Conservation (phyloP, 78 protist genomes). For the Dictyostelium citrinum region DNA sequence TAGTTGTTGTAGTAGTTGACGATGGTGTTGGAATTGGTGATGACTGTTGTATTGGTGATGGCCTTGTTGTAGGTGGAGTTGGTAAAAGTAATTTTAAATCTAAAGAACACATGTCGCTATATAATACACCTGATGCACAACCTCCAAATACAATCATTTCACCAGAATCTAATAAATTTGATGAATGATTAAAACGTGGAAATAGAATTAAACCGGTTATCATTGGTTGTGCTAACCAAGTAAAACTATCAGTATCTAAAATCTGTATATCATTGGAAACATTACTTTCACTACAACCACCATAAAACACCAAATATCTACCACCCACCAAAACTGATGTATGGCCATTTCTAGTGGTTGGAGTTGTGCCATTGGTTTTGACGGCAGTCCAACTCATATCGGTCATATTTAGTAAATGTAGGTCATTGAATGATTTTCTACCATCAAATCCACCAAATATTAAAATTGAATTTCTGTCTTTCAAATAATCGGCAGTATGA, state of each 20-base stretch:
- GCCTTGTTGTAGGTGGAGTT: background rate
- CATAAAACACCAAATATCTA: constrained; percentile 33
- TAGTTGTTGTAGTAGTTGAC: background rate
- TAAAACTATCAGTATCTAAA: constrained; percentile 11
- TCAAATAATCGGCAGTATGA: constrained; percentile 5
- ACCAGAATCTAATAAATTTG: constrained; percentile 13
- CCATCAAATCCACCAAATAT: constrained; percentile 70
- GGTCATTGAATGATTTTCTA: constrained; percentile 38
- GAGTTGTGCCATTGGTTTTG: constrained; percentile 27
- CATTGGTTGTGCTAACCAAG: constrained; percentile 37
- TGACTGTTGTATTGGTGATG: background rate
- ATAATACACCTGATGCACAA: constrained; percentile 51
- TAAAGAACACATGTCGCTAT: constrained; percentile 58
- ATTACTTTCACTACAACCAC: constrained; percentile 33
- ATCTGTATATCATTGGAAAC: constrained; percentile 54
- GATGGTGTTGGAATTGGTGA: background rate
- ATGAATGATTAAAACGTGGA: constrained; percentile 28
- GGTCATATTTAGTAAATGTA: background rate
- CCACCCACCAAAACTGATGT: constrained; percentile 10
- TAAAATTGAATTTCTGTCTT: constrained; percentile 11
- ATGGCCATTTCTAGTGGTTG: constrained; percentile 53
- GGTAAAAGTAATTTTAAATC: constrained; percentile 58
- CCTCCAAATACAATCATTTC: constrained; percentile 71
- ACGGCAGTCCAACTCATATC: constrained; percentile 1
- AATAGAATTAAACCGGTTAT: constrained; percentile 27